Conservation (phyloP, 306 rosid species). For the Medicago ruthenica region DNA sequence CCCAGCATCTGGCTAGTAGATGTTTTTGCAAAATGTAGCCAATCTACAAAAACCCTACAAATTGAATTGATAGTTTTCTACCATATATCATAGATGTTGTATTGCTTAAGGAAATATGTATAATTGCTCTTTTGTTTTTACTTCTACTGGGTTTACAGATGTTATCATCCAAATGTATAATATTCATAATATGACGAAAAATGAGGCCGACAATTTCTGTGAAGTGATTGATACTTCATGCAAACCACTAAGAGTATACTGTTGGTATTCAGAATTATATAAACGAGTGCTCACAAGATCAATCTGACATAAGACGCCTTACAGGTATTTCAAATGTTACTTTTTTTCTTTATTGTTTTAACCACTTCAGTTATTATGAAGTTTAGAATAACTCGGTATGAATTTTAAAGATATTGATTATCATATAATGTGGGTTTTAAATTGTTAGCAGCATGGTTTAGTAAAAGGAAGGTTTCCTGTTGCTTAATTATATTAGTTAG, state of each 20-base stretch:
- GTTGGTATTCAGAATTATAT: conserved; percentile 54
- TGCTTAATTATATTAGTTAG: too few species aligned
- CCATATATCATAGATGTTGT: conserved; percentile 27
- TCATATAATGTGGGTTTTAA: conserved; percentile 14
- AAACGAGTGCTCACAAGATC: conserved; percentile 56
- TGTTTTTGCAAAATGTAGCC: too few species aligned
- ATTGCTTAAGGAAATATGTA: conserved; percentile 38
- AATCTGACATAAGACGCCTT: conserved; percentile 67
- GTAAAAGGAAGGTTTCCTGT: too few species aligned
- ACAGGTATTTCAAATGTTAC: conserved; percentile 14
- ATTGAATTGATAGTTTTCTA: conserved; percentile 30
- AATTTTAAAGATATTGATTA: conserved; percentile 28
- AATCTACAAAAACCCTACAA: too few species aligned
- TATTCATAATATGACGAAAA: conserved; percentile 79
- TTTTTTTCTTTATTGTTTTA: conserved; percentile 21
- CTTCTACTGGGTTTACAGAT: conserved; percentile 61
- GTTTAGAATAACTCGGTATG: not conserved
- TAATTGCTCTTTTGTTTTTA: conserved; percentile 38
- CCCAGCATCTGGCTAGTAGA: too few species aligned
- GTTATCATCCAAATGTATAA: conserved; percentile 65
- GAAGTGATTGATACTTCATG: conserved; percentile 66
- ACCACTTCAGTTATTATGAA: conserved; percentile 29
- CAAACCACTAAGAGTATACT: conserved; percentile 70
- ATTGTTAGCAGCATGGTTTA: too few species aligned
- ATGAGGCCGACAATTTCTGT: conserved; percentile 66